Conservation (phyloP, 306 rosid species). For the Cucurbita ficifolia region DNA sequence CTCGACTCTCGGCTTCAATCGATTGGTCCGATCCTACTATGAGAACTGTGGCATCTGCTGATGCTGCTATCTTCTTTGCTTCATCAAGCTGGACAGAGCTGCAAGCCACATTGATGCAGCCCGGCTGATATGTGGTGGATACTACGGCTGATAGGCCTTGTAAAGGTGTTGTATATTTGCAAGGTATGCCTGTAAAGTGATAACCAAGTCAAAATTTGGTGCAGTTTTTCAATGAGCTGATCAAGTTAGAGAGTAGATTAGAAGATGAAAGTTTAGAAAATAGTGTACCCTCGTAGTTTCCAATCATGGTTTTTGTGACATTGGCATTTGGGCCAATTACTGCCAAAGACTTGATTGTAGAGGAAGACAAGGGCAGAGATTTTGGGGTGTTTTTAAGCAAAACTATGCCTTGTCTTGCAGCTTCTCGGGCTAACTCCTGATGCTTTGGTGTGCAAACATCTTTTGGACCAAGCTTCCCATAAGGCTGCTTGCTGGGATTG, state of each 20-base stretch:
- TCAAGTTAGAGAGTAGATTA: background rate
- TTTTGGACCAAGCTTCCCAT: conserved; percentile 82
- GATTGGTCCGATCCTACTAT: conserved; percentile 66
- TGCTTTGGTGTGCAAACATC: conserved; percentile 70
- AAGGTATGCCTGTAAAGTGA: conserved; percentile 62
- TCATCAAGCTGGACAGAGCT: conserved; percentile 43
- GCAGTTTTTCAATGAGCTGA: background rate
- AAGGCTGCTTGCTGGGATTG: conserved; percentile 59
- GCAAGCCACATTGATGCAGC: conserved; percentile 67
- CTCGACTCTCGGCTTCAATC: conserved; percentile 77
- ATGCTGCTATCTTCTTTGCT: conserved; percentile 53
- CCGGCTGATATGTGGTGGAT: conserved; percentile 49
- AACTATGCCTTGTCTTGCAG: conserved; percentile 96
- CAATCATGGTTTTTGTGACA: conserved; percentile 81
- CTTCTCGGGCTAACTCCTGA: conserved; percentile 70
- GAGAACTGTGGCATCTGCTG: conserved; percentile 84
- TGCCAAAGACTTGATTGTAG: conserved; percentile 63
- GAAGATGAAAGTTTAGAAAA: background rate
- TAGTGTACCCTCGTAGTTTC: conserved; percentile 68
- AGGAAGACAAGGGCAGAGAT: conserved; percentile 54
- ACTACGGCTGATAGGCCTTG: conserved; percentile 69
- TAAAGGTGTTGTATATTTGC: conserved; percentile 66
- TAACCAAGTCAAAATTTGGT: background rate
- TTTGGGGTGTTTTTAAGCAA: conserved; percentile 59
- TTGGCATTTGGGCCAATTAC: conserved; percentile 92